These are phyloP conservation scores for Primulina tabacum DNA, from an alignment of 257 asterid species.

Conservation along the genomic window DNA sequence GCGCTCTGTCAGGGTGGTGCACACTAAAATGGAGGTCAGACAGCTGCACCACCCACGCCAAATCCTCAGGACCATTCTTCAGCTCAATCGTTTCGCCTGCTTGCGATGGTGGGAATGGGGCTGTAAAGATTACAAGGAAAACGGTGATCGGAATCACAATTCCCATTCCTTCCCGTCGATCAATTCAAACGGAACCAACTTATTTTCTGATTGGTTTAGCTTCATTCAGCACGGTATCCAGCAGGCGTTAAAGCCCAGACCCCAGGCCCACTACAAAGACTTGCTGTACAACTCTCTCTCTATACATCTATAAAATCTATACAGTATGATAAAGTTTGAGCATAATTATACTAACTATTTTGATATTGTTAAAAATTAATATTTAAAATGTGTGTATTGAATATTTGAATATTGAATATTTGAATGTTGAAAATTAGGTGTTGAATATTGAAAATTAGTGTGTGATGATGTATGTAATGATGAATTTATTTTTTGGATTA, in stretches of 20 bases:
- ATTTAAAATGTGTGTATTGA: too few species aligned
- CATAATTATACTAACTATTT: too few species aligned
- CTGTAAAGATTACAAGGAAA: constrained; percentile 33
- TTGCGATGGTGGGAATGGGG: constrained; percentile 22
- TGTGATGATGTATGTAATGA: too few species aligned
- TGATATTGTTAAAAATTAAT: too few species aligned
- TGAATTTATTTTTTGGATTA: too few species aligned
- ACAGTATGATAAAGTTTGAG: too few species aligned
- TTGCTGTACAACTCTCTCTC: too few species aligned
- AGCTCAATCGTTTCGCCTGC: constrained; percentile 35
- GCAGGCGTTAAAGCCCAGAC: neutral
- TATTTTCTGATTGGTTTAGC: neutral
- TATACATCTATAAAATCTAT: too few species aligned
- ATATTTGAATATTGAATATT: too few species aligned
- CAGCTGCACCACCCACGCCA: constrained; percentile 93
- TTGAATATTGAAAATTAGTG: too few species aligned
- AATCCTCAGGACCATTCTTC: constrained; percentile 65
- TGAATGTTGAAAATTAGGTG: too few species aligned
- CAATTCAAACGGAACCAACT: neutral
- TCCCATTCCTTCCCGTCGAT: constrained; percentile 24
- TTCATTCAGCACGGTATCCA: neutral
- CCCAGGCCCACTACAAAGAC: too few species aligned
- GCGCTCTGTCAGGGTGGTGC: constrained; percentile 82
- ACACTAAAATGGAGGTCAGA: constrained; percentile 98
- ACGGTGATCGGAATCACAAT: constrained; percentile 26